Evolutionary conservation across 768 basidiomycete species (phyloP), one percentile per base, ranked within the genome.

Genomic region (Tricholoma bakamatsutake): DNA sequence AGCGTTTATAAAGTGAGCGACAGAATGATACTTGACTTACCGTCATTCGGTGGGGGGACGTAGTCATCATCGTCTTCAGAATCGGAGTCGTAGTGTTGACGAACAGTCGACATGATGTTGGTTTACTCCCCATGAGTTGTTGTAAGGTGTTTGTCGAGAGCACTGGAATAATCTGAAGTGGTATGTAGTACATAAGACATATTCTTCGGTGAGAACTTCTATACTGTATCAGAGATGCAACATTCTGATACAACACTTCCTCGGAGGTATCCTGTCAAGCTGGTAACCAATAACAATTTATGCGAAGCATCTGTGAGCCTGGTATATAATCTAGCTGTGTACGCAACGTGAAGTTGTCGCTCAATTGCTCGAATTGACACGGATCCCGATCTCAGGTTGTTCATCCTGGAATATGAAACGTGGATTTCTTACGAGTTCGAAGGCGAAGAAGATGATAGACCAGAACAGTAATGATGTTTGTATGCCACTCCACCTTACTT

Each of bases 51-150:
- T 18, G 75, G 72, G 17, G 87, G 88, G 15, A 83, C 73, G 54
- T 87, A 90, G 67, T 90, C 88, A n/a, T 74, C 75, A 61, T 87
- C 85, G 57, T 85, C 80, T 62, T 86, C 86, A 21, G 83, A 84
- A 62, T 87, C 86, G 3, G 81, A 80, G 54, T 76, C 65, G 30
- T 43, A 3, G 21, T 3, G 35, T 17, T 34, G 17, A 39, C 31
- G 43, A 30, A 42, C 50, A 24, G 58, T 53, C 9, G 61, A 56
- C 55, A 63, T 61, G 34, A 35, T 37, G 15, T 2, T 37, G 15
- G 35, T 37, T 37, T 4, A 37, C 35, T 37, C 2, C 30, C 28
- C 39, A 56, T 11, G 27, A 45, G 34, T 15, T 57, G 50, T 45
- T 47, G 15, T 24, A 28, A n/a, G n/a, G 3, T 53, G 27, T 21